phyloP scores from a whole-genome alignment of 352 stramenopile genomes.

The Blastocystis sp. region DNA sequence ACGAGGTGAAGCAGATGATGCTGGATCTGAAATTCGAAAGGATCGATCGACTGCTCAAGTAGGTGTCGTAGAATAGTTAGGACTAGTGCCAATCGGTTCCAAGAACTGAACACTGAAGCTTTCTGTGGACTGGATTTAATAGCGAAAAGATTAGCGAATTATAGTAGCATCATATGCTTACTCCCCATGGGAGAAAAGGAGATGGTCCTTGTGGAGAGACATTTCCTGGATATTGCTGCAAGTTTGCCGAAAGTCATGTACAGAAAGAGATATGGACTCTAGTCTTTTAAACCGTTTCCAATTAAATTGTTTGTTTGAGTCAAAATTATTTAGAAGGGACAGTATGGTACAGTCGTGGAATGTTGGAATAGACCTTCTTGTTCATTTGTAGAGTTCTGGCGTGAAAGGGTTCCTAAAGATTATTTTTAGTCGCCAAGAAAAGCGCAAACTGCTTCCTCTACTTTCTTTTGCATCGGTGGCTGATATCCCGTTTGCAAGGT shows the following conservation, averaged over 20 bases:
- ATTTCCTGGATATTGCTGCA: background rate
- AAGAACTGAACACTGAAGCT: background rate
- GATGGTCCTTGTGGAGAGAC: background rate
- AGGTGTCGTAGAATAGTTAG: background rate
- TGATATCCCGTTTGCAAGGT: constrained; percentile 15
- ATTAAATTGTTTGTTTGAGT: background rate
- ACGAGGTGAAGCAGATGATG: background rate
- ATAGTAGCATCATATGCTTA: background rate
- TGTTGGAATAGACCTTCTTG: background rate
- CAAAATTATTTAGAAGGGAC: background rate
- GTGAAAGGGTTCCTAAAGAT: background rate
- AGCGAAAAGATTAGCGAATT: background rate
- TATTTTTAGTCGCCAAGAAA: background rate
- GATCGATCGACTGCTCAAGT: background rate
- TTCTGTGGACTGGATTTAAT: background rate
- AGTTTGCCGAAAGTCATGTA: constrained; percentile 12
- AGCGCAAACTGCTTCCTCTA: background rate
- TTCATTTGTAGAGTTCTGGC: background rate
- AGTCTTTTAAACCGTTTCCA: background rate
- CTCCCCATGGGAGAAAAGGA: background rate
- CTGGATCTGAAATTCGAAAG: background rate
- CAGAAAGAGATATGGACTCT: constrained; percentile 45
- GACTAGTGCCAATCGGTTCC: background rate
- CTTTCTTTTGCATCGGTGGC: background rate
- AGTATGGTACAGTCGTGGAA: constrained; percentile 37